These are phyloP conservation scores for Pelargonium fulgidum DNA, from an alignment of 441 rosid species.

Conservation along the genomic window DNA sequence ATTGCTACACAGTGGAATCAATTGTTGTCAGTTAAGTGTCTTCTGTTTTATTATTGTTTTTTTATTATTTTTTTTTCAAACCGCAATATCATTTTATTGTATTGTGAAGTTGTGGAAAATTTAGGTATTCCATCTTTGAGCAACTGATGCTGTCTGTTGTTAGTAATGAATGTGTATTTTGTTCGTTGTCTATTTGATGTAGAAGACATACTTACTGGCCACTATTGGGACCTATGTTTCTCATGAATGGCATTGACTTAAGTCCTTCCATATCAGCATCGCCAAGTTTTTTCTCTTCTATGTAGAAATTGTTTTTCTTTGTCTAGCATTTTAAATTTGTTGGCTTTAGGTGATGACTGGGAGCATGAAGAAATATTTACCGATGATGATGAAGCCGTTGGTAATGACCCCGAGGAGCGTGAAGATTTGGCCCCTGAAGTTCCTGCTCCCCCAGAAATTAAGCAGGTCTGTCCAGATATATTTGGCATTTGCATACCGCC, in stretches of 20 bases:
- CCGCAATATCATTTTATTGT: too few species aligned
- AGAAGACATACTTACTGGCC: neutral
- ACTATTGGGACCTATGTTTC: neutral
- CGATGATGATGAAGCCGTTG: conserved; percentile 97
- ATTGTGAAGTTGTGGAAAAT: neutral
- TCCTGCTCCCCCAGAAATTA: conserved; percentile 96
- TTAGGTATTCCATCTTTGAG: neutral
- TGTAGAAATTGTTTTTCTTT: neutral
- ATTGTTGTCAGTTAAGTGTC: neutral
- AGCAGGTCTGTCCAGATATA: conserved; percentile 44
- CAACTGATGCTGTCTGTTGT: neutral
- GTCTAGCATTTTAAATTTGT: conserved; percentile 12
- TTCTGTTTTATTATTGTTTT: too few species aligned
- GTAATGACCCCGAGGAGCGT: conserved; percentile 82
- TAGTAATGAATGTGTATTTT: neutral
- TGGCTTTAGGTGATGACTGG: conserved; percentile 85
- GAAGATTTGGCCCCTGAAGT: conserved; percentile 91
- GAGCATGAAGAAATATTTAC: conserved; percentile 98
- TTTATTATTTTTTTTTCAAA: neutral
- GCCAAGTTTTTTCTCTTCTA: neutral
- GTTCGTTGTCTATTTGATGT: neutral
- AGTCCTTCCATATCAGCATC: neutral
- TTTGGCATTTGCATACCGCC: neutral
- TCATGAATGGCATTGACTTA: too few species aligned
- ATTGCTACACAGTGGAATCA: neutral